phyloP scores from a whole-genome alignment of 169 alveolate species.

The Cryptosporidium ubiquitum region DNA sequence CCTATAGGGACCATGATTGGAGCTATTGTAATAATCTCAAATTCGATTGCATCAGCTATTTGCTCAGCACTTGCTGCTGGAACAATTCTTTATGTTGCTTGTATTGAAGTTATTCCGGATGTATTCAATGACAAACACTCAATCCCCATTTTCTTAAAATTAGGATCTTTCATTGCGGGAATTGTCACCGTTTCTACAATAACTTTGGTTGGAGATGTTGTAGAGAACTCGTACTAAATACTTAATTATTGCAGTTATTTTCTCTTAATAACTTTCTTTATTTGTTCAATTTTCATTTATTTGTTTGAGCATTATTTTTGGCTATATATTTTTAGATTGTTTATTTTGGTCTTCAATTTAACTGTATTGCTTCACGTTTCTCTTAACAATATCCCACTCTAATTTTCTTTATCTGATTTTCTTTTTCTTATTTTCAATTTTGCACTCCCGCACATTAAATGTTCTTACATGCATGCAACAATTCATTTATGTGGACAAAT shows the following conservation, averaged over 20 bases:
- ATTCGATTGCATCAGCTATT: slow-evolving; percentile 32
- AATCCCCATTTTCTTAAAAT: neutral
- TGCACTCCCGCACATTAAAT: neutral
- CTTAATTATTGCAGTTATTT: neutral
- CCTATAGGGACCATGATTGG: slow-evolving; percentile 61
- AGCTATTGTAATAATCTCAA: slow-evolving; percentile 35
- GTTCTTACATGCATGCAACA: slow-evolving; percentile 1
- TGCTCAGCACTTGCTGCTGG: slow-evolving; percentile 72
- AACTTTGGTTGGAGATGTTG: slow-evolving; percentile 45
- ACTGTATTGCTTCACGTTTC: no score
- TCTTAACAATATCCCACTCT: no score
- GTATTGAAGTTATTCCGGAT: slow-evolving; percentile 70
- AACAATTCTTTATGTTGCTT: slow-evolving; percentile 63
- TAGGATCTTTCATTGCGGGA: slow-evolving; percentile 38
- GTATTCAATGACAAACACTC: slow-evolving; percentile 33
- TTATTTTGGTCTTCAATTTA: no score
- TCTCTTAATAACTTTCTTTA: no score
- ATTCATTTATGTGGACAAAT: neutral
- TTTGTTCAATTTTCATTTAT: neutral
- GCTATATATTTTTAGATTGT: neutral
- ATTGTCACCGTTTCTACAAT: slow-evolving; percentile 20
- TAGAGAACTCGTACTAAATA: slow-evolving; percentile 20
- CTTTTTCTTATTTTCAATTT: neutral
- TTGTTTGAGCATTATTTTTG: neutral
- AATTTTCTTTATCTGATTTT: neutral